These are phyloP conservation scores for Phytophthora europaea DNA, from an alignment of 352 stramenopile species.

Conservation along the genomic window DNA sequence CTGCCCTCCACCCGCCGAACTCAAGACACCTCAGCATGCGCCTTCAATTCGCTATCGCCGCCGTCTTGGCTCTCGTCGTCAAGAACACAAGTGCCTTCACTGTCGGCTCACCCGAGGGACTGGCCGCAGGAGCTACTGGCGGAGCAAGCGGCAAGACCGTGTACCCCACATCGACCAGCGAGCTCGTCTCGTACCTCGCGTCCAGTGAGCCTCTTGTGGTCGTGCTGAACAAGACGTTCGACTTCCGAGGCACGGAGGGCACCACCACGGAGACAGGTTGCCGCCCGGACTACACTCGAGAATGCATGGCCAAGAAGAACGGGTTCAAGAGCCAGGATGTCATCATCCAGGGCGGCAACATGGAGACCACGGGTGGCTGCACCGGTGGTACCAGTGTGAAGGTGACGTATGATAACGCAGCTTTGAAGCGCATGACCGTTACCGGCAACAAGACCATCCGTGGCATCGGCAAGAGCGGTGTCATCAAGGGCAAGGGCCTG, in stretches of 20 bases:
- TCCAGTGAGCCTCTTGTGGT: slow-evolving; percentile 39
- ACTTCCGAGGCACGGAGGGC: slow-evolving; percentile 50
- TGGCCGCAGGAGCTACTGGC: too few species aligned
- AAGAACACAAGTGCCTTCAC: too few species aligned
- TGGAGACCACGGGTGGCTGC: too few species aligned
- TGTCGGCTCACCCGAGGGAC: too few species aligned
- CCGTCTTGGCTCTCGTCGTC: too few species aligned
- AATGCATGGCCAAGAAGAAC: slow-evolving; percentile 56
- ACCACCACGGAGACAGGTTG: slow-evolving; percentile 46
- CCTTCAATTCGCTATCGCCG: too few species aligned
- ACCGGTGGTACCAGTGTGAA: too few species aligned
- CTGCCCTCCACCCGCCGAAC: too few species aligned
- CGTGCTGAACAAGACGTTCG: slow-evolving; percentile 49
- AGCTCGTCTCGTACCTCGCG: slow-evolving; percentile 47
- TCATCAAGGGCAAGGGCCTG: slow-evolving; percentile 51
- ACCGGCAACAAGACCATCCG: slow-evolving; percentile 53
- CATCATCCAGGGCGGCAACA: too few species aligned
- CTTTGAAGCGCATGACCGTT: slow-evolving; percentile 39
- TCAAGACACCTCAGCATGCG: too few species aligned
- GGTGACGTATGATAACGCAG: slow-evolving; percentile 35
- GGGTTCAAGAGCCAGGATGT: slow-evolving; percentile 53
- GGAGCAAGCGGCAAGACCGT: too few species aligned
- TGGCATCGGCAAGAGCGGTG: slow-evolving; percentile 49
- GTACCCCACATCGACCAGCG: too few species aligned
- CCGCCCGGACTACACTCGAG: slow-evolving; percentile 39